phyloP scores from a whole-genome alignment of 352 stramenopile species.

The Bremia lactucae region DNA sequence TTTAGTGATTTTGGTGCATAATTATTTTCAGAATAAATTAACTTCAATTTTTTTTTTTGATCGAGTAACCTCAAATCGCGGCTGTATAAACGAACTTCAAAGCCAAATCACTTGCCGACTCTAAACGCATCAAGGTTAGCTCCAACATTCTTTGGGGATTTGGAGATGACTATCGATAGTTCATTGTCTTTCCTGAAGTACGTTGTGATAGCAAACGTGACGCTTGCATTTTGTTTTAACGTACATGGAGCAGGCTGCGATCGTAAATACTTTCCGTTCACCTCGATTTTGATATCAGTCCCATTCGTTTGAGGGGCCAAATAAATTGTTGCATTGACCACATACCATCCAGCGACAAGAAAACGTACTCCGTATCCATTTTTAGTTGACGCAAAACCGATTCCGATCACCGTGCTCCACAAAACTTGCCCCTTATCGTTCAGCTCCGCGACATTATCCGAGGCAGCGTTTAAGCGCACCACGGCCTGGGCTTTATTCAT shows the following conservation, averaged over 20 bases:
- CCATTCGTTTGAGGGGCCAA: background rate
- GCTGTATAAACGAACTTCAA: no score
- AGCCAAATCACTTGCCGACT: background rate
- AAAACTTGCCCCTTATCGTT: constrained; percentile 1
- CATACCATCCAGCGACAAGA: background rate
- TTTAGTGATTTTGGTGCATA: no score
- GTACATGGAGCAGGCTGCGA: background rate
- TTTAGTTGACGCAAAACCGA: background rate
- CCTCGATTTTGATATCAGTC: background rate
- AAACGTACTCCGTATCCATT: background rate
- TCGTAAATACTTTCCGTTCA: background rate
- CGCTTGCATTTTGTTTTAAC: background rate
- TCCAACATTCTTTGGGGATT: background rate
- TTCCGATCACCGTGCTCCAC: background rate
- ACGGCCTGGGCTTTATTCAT: background rate
- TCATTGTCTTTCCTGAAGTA: constrained; percentile 2
- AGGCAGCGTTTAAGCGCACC: background rate
- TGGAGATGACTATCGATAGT: constrained; percentile 1
- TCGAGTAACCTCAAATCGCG: no score
- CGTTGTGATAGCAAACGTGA: background rate
- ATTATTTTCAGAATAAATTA: no score
- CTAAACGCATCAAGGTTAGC: constrained; percentile 1
- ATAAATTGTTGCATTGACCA: background rate
- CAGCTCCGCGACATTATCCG: background rate
- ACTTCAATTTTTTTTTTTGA: no score